A percentile compares a stretch with the other conserved stretches of the same genome.
Evolutionary conservation across 768 basidiomycete genomes (phyloP).

Genomic region (Naganishia vaughanmartiniae): DNA sequence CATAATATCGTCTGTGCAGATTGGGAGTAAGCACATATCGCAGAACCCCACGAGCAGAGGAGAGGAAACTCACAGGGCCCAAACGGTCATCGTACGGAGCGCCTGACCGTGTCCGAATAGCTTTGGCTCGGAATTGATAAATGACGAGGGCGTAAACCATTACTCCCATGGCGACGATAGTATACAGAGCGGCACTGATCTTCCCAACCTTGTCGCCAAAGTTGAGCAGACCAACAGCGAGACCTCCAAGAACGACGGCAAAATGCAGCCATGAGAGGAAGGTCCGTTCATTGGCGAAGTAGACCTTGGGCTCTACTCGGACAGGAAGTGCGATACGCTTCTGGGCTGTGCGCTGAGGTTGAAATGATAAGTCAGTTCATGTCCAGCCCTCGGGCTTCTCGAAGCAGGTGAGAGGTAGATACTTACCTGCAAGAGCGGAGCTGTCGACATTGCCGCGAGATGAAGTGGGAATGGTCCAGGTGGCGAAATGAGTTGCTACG

Average conservation of each 20-base stretch:
- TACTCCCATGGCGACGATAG: constrained; percentile 84
- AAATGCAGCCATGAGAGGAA: constrained; percentile 99
- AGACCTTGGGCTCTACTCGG: constrained; percentile 59
- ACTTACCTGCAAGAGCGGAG: constrained; percentile 19
- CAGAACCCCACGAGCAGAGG: background rate
- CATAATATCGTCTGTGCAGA: constrained; percentile 41
- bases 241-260: constrained; percentile 92
- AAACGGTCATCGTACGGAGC: constrained; percentile 96
- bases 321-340: constrained; percentile 94
- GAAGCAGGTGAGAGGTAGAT: background rate
- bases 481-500: background rate
- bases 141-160: constrained; percentile 95
- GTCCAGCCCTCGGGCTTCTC: background rate
- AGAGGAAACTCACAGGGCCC: constrained; percentile 71
- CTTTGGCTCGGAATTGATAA: constrained; percentile 92
- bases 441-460: constrained; percentile 6
- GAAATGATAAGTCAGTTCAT: background rate
- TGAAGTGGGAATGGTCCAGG: background rate
- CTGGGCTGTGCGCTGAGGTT: background rate
- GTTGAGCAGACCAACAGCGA: constrained; percentile 92
- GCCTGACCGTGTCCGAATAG: constrained; percentile 83
- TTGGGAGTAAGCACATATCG: background rate
- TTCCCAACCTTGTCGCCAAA: constrained; percentile 97
- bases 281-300: constrained; percentile 58
- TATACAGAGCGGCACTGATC: constrained; percentile 96